A percentile compares a stretch with the other conserved stretches of the same genome.
These are phyloP conservation scores for Astraeus odoratus DNA, from an alignment of 768 basidiomycete species.

Conservation along the genomic window DNA sequence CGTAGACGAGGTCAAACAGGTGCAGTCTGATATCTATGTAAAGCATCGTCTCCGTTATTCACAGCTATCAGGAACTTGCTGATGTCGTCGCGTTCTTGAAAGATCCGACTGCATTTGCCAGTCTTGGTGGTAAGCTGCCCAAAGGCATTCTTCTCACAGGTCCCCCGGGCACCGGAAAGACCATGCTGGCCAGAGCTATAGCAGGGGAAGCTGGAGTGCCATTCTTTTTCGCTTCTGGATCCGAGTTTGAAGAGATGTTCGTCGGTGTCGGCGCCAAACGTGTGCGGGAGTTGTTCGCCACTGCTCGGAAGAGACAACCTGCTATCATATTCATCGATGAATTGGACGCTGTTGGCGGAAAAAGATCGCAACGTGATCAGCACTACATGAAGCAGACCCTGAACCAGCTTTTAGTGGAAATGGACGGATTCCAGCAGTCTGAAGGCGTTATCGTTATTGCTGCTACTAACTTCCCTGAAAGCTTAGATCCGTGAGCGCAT, in stretches of 20 bases:
- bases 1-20: slow-evolving; percentile 94
- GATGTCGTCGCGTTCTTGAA: slow-evolving; percentile 95
- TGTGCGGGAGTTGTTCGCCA: slow-evolving; percentile 89
- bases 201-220: slow-evolving; percentile 98
- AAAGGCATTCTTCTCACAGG: slow-evolving; percentile 92
- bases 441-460: slow-evolving; percentile 96
- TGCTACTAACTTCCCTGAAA: slow-evolving; percentile 96
- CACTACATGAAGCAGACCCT: slow-evolving; percentile 91
- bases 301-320: slow-evolving; percentile 90
- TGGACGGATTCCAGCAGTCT: slow-evolving; percentile 92
- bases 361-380: slow-evolving; percentile 76
- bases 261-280: slow-evolving; percentile 94
- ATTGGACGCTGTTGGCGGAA: slow-evolving; percentile 88
- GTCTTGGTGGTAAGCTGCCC: slow-evolving; percentile 88
- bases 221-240: slow-evolving; percentile 94
- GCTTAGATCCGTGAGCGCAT: slow-evolving; percentile 71
- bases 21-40: slow-evolving; percentile 23
- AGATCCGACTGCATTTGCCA: slow-evolving; percentile 84
- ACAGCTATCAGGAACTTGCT: slow-evolving; percentile 64
- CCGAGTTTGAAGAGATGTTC: slow-evolving; percentile 98
- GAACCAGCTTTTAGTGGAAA: slow-evolving; percentile 93
- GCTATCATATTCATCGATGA: slow-evolving; percentile 99
- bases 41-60: background rate
- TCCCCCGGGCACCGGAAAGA: slow-evolving; percentile 80
- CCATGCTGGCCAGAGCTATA: slow-evolving; percentile 89